These are phyloP conservation scores for Pythium biforme DNA, from an alignment of 352 stramenopile species.

Conservation along the genomic window DNA sequence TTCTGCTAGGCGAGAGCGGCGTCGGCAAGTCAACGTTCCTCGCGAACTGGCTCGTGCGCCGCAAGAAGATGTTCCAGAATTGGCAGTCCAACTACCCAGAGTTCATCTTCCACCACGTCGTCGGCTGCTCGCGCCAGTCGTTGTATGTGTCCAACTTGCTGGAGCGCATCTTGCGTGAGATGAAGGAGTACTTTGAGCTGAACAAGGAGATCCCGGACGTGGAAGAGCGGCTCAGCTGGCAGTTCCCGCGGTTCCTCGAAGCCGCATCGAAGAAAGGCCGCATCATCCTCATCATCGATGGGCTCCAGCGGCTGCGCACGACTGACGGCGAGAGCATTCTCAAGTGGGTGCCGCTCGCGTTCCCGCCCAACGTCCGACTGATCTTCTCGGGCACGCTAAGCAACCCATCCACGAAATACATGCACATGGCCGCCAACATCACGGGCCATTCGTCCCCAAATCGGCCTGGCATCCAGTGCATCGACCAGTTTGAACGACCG, in stretches of 20 bases:
- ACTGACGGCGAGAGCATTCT: conserved; percentile 88
- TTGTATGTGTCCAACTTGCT: conserved; percentile 85
- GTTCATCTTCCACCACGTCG: conserved; percentile 91
- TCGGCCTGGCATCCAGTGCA: conserved; percentile 26
- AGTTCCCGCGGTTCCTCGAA: conserved; percentile 90
- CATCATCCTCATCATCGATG: conserved; percentile 90
- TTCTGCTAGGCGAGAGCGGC: conserved; percentile 70
- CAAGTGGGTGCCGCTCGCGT: conserved; percentile 88
- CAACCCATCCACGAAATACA: conserved; percentile 46
- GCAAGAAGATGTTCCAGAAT: conserved; percentile 86
- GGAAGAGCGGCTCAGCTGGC: conserved; percentile 88
- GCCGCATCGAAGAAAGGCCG: conserved; percentile 87
- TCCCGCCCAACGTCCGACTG: conserved; percentile 87
- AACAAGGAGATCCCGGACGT: conserved; percentile 80
- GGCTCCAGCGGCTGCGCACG: conserved; percentile 79
- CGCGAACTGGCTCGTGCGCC: conserved; percentile 78
- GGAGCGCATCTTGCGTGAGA: conserved; percentile 81
- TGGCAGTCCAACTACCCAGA: conserved; percentile 79
- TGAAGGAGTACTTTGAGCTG: conserved; percentile 92
- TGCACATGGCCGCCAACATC: conserved; percentile 21
- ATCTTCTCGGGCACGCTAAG: conserved; percentile 76
- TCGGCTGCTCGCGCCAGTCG: conserved; percentile 87
- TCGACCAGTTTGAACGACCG: conserved; percentile 62
- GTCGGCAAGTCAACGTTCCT: conserved; percentile 78
- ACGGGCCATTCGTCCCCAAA: conserved; percentile 8